Conservation (phyloP, 371 early-diverging fungal genomes). For the Dipsacomyces acuminosporus region DNA sequence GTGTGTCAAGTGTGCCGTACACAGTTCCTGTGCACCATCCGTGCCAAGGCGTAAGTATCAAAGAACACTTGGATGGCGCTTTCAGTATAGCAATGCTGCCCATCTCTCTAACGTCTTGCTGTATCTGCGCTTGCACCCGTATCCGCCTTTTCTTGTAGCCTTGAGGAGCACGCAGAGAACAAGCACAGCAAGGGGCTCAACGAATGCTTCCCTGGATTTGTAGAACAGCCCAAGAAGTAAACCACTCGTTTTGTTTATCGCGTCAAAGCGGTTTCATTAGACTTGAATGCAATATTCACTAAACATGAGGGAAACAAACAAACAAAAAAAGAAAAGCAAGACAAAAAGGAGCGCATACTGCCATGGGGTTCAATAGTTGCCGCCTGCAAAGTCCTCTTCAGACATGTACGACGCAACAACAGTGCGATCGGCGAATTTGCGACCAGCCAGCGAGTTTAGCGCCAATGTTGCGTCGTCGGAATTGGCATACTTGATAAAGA, state of each 20-base stretch:
- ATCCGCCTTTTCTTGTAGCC: too few species aligned
- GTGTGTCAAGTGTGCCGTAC: conserved; percentile 71
- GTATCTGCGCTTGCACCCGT: too few species aligned
- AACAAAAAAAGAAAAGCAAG: too few species aligned
- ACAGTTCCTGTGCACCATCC: conserved; percentile 77
- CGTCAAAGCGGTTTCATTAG: too few species aligned
- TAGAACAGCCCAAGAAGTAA: conserved; percentile 2
- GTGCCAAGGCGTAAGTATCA: conserved; percentile 69
- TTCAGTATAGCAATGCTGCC: too few species aligned
- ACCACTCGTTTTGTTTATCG: too few species aligned
- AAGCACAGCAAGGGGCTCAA: conserved; percentile 75
- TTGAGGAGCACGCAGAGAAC: conserved; percentile 69
- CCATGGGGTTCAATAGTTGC: conserved; percentile 58
- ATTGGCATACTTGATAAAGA: conserved; percentile 74
- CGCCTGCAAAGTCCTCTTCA: conserved; percentile 59
- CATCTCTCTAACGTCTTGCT: too few species aligned
- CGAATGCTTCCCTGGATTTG: conserved; percentile 69
- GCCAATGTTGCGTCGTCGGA: conserved; percentile 62
- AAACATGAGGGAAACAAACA: background rate
- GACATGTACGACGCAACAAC: conserved; percentile 84
- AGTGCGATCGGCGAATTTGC: conserved; percentile 90
- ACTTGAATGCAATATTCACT: too few species aligned
- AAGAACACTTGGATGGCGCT: too few species aligned
- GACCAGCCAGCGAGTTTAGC: conserved; percentile 82
- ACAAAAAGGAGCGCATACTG: too few species aligned